A percentile compares a stretch with the other conserved stretches of the same genome.
Evolutionary conservation across 2,329 filamentous ascomycete species (phyloP).

Genomic region (Plectosphaerella plurivora): DNA sequence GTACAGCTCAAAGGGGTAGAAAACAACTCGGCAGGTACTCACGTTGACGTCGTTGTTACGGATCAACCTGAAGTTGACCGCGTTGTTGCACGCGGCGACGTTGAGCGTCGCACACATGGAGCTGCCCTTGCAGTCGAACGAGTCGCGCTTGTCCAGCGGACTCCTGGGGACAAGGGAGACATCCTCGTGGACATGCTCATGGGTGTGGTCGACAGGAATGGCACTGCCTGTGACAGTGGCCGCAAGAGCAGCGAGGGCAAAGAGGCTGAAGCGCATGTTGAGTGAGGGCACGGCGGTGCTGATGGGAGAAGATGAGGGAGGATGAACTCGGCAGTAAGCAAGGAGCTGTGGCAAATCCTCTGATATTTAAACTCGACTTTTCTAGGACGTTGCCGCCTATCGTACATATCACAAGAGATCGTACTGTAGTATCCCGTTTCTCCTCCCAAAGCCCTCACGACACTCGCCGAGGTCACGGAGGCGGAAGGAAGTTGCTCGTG

Average conservation of each 20-base stretch:
- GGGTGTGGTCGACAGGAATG: not conserved
- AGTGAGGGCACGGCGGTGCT: not conserved
- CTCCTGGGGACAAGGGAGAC: not conserved
- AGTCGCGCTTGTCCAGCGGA: slow-evolving; percentile 4
- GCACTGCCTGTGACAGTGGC: not conserved
- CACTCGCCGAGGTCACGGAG: no score
- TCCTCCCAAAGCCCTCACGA: no score
- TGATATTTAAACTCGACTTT: no score
- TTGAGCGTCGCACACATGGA: not conserved
- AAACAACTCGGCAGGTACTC: no score
- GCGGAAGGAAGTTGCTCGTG: no score
- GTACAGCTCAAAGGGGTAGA: no score
- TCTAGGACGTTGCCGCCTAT: no score
- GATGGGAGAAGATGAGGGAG: no score
- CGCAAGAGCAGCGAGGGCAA: slow-evolving; percentile 25
- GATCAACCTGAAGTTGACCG: slow-evolving; percentile 5
- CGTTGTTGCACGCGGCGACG: slow-evolving; percentile 1
- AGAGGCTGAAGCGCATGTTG: slow-evolving; percentile 34
- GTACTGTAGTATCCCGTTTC: no score
- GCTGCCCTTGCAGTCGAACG: slow-evolving; percentile 5
- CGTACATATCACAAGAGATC: no score
- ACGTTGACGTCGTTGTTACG: slow-evolving; percentile 2
- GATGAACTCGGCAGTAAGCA: no score
- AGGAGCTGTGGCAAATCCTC: no score
- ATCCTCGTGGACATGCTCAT: not conserved